Percentiles rank a stretch among this genome's conserved stretches.
Conservation (phyloP, 306 rosid genomes). For the Begonia peltatifolia region DNA sequence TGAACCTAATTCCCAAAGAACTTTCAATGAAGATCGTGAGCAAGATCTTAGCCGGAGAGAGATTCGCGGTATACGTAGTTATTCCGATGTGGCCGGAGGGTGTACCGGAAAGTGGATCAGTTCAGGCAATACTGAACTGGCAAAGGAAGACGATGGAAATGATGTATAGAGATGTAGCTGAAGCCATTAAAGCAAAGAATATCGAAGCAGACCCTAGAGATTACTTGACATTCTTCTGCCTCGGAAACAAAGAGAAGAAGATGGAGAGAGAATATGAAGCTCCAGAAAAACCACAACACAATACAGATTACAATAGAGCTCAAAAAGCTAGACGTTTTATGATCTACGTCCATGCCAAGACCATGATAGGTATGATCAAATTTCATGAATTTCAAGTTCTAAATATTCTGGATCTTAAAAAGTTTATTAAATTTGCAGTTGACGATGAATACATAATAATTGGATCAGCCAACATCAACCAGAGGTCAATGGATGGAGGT, state of each 20-base stretch:
- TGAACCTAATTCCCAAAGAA: slow-evolving; percentile 34
- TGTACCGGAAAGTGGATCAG: slow-evolving; percentile 26
- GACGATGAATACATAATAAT: slow-evolving; percentile 40
- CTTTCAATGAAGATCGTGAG: slow-evolving; percentile 39
- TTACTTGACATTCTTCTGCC: slow-evolving; percentile 44
- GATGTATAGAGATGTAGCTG: slow-evolving; percentile 36
- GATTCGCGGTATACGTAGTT: slow-evolving; percentile 28
- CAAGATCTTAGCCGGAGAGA: slow-evolving; percentile 40
- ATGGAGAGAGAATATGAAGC: slow-evolving; percentile 20
- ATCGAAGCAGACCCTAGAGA: slow-evolving; percentile 27
- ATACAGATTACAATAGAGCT: slow-evolving; percentile 29
- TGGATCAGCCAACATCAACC: slow-evolving; percentile 43
- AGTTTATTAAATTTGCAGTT: slow-evolving; percentile 12
- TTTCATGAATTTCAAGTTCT: background rate
- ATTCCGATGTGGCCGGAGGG: slow-evolving; percentile 58
- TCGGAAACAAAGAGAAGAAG: slow-evolving; percentile 30
- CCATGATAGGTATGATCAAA: slow-evolving; percentile 29
- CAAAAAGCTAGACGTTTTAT: slow-evolving; percentile 33
- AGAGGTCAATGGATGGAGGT: slow-evolving; percentile 41
- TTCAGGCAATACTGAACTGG: slow-evolving; percentile 34
- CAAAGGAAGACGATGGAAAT: slow-evolving; percentile 40
- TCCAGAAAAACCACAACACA: slow-evolving; percentile 17
- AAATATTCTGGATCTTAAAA: background rate
- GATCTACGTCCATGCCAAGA: slow-evolving; percentile 46
- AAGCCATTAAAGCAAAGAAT: slow-evolving; percentile 26